Percentiles rank a stretch among this genome's conserved stretches.
phyloP scores from a whole-genome alignment of 805 yeast species.

The Ogataea paradorogensis region DNA sequence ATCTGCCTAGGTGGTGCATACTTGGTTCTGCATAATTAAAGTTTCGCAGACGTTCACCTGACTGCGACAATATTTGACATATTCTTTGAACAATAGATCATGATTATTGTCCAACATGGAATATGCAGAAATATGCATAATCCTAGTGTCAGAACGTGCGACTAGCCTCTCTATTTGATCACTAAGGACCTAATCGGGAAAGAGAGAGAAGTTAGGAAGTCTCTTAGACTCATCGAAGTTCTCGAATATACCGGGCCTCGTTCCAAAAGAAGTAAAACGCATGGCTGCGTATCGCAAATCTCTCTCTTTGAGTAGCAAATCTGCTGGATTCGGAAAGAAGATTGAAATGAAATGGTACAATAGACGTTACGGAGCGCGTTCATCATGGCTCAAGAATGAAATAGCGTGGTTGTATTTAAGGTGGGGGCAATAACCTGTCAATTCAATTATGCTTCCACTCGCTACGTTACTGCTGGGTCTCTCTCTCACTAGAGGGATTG shows the following conservation, averaged over 20 bases:
- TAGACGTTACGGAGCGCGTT: neutral
- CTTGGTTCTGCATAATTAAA: too few relatives aligned
- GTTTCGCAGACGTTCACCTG: too few relatives aligned
- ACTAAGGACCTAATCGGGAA: neutral
- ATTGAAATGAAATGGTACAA: neutral
- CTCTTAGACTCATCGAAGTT: neutral
- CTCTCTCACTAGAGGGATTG: neutral
- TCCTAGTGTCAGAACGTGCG: too few relatives aligned
- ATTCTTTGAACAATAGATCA: too few relatives aligned
- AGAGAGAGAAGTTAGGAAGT: neutral
- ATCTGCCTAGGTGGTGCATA: too few relatives aligned
- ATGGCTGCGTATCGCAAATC: neutral
- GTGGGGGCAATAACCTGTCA: neutral
- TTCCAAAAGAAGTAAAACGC: neutral
- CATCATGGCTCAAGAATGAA: neutral
- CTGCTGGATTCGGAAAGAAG: neutral
- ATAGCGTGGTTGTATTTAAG: neutral
- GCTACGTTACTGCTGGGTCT: neutral
- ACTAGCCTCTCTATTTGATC: too few relatives aligned
- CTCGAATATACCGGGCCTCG: neutral
- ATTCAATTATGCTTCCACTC: conserved; percentile 1
- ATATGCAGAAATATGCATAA: too few relatives aligned
- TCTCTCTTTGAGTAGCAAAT: neutral
- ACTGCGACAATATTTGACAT: too few relatives aligned
- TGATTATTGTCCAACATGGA: too few relatives aligned